phyloP scores from a whole-genome alignment of 345 rosid genomes.

The Lumnitzera littorea region DNA sequence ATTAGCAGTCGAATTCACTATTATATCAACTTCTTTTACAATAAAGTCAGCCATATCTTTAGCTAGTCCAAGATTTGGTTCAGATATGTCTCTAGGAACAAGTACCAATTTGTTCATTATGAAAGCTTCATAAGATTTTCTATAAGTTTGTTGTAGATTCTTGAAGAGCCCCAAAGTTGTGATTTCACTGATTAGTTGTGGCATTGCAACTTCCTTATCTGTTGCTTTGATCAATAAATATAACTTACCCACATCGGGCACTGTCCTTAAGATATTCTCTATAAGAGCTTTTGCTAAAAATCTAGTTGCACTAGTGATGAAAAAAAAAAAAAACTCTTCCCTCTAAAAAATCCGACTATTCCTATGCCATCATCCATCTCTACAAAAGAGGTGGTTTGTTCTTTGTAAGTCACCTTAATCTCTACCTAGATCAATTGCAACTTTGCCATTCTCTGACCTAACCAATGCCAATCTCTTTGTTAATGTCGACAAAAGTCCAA shows the following conservation, averaged over 20 bases:
- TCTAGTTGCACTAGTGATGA: constrained; percentile 86
- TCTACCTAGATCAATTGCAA: constrained; percentile 40
- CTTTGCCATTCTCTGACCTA: constrained; percentile 28
- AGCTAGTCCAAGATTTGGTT: no score
- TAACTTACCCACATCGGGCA: constrained; percentile 83
- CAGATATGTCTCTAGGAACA: no score
- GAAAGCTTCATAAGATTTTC: no score
- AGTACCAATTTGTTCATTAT: no score
- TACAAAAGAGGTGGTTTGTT: no score
- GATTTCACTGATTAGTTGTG: no score
- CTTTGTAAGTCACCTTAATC: no score
- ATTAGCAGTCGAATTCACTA: constrained; percentile 58
- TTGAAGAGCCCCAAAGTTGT: no score
- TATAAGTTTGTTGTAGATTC: no score
- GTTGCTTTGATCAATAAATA: constrained; percentile 75
- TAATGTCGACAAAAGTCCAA: constrained; percentile 37
- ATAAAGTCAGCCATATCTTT: no score
- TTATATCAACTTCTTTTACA: constrained; percentile 53
- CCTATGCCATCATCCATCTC: no score
- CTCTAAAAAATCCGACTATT: no score
- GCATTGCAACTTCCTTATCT: constrained; percentile 63
- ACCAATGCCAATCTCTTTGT: constrained; percentile 36
- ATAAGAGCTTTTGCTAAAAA: constrained; percentile 87
- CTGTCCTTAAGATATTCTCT: constrained; percentile 78
- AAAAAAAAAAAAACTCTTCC: not conserved